Evolutionary conservation across 768 basidiomycete genomes (phyloP).

Genomic region (Hericium rajendrae): DNA sequence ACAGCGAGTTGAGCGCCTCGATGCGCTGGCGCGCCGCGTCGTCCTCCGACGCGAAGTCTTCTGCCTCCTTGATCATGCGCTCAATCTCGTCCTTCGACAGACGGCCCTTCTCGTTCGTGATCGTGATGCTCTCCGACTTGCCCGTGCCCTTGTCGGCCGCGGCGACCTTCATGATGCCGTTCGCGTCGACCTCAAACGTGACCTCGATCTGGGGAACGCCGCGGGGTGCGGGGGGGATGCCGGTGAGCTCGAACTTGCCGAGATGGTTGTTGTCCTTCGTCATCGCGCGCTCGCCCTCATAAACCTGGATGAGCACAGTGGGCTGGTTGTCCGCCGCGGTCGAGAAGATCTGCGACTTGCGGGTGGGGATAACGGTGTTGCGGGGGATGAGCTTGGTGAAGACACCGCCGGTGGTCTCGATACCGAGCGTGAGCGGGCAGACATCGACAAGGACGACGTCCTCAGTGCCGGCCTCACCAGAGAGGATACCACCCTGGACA

Average conservation of each 20-base stretch:
- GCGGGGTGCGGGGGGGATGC: conserved; percentile 92
- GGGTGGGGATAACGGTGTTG: conserved; percentile 97
- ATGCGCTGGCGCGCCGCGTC: conserved; percentile 72
- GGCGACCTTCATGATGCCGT: conserved; percentile 90
- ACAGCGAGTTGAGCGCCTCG: conserved; percentile 75
- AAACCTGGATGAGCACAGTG: conserved; percentile 94
- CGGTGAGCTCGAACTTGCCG: conserved; percentile 89
- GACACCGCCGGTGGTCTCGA: conserved; percentile 97
- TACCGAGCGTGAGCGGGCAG: conserved; percentile 94
- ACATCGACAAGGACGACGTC: conserved; percentile 96
- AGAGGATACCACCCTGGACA: conserved; percentile 96
- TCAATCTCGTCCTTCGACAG: conserved; percentile 60
- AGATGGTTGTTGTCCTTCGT: conserved; percentile 99
- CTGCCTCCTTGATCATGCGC: conserved; percentile 90
- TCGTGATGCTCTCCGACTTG: conserved; percentile 84
- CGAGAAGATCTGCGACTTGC: conserved; percentile 91
- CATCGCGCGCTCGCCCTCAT: conserved; percentile 91
- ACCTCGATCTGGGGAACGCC: conserved; percentile 98
- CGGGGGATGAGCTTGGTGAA: conserved; percentile 96
- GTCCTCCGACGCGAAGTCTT: conserved; percentile 80
- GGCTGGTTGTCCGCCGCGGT: conserved; percentile 89
- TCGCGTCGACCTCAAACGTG: conserved; percentile 90
- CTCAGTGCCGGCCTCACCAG: conserved; percentile 83
- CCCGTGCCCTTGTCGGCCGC: conserved; percentile 96
- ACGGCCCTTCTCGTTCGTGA: conserved; percentile 94